Conservation (phyloP, 495 filamentous ascomycete species). For the Bacidia rubella region DNA sequence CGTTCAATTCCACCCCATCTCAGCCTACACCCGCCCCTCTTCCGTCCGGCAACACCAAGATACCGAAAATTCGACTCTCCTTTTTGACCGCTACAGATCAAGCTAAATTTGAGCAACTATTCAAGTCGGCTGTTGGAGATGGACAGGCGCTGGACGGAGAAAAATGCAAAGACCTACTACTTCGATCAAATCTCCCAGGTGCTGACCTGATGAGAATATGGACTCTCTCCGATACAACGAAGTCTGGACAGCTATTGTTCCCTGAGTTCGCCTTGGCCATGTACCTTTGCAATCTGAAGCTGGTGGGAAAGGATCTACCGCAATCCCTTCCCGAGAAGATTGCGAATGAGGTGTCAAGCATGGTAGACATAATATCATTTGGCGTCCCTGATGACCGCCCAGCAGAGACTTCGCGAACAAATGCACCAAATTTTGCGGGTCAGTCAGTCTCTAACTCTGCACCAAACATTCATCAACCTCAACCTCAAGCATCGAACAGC, state of each 20-base stretch:
- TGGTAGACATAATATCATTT: conserved; percentile 99
- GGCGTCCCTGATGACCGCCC: conserved; percentile 68
- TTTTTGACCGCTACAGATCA: conserved; percentile 95
- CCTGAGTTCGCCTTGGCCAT: conserved; percentile 96
- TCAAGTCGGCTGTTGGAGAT: conserved; percentile 88
- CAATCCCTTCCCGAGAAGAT: conserved; percentile 64
- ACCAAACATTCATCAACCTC: conserved; percentile 73
- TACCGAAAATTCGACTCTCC: conserved; percentile 88
- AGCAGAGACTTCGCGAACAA: conserved; percentile 37
- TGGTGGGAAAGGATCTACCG: conserved; percentile 76
- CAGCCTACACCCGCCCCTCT: conserved; percentile 38
- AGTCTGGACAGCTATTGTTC: conserved; percentile 91
- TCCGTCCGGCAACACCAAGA: conserved; percentile 41
- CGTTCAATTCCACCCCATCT: conserved; percentile 49
- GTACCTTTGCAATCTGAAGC: conserved; percentile 93
- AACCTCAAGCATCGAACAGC: conserved; percentile 61
- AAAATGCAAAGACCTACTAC: conserved; percentile 72
- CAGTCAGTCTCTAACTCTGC: conserved; percentile 47
- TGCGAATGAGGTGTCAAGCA: conserved; percentile 93
- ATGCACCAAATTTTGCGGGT: conserved; percentile 67
- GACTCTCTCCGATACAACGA: conserved; percentile 93
- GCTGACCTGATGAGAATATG: conserved; percentile 77
- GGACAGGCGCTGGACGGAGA: conserved; percentile 80
- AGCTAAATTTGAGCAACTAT: conserved; percentile 94
- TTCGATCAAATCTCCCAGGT: conserved; percentile 77